Evolutionary conservation across 1,284 basidiomycete species (phyloP).

Genomic region (Trametes hirsuta): DNA sequence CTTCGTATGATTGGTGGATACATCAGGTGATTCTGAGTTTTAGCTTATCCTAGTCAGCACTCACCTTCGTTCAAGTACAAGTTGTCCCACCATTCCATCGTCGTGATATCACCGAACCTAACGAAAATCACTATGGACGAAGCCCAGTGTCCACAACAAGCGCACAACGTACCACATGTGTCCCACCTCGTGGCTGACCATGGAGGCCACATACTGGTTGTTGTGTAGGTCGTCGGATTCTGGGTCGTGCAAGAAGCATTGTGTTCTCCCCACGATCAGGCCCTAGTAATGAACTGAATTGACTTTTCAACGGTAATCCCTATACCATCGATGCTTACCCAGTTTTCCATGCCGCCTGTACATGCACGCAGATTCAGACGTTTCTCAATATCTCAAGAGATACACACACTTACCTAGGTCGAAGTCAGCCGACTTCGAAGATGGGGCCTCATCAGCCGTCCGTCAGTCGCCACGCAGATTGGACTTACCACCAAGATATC

Average conservation of each 20-base stretch:
- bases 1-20: not conserved
- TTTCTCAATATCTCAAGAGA: not conserved
- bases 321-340: slow-evolving; percentile 40
- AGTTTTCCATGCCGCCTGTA: slow-evolving; percentile 91
- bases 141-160: no score
- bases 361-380: not conserved
- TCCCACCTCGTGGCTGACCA: slow-evolving; percentile 84
- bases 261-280: slow-evolving; percentile 88
- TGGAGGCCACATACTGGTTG: slow-evolving; percentile 81
- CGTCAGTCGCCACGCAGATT: not conserved
- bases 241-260: slow-evolving; percentile 81
- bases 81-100: slow-evolving; percentile 94
- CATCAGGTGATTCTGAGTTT: not conserved
- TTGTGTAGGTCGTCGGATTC: slow-evolving; percentile 67
- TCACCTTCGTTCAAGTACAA: slow-evolving; percentile 78
- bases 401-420: slow-evolving; percentile 61
- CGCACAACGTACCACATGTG: slow-evolving; percentile 72
- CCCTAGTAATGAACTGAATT: slow-evolving; percentile 47
- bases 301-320: no score
- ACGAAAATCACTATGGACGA: not conserved
- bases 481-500: slow-evolving; percentile 74
- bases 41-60: not conserved
- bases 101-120: slow-evolving; percentile 89
- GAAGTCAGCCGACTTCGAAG: slow-evolving; percentile 72
- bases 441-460: not conserved